Evolutionary conservation across 2,329 filamentous ascomycete genomes (phyloP).

Genomic region (Fusarium temperatum): DNA sequence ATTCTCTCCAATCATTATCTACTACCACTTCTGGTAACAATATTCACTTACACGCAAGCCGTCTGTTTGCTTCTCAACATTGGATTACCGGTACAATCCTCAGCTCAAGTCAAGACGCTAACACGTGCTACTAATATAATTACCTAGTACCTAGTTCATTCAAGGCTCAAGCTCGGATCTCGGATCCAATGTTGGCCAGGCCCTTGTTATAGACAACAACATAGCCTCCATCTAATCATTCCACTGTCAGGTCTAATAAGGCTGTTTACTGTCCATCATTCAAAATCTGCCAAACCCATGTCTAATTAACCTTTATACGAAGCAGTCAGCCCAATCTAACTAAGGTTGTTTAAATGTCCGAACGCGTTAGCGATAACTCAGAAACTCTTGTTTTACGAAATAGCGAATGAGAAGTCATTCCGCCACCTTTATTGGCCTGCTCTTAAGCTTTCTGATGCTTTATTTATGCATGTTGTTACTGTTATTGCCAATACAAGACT

Average conservation of each 20-base stretch:
- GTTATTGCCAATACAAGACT: not conserved
- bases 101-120: not conserved
- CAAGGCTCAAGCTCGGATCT: not conserved
- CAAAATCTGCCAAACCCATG: not conserved
- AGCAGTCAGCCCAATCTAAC: not conserved
- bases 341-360: not conserved
- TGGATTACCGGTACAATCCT: not conserved
- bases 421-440: not conserved
- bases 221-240: not conserved
- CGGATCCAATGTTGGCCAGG: not conserved
- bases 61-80: not conserved
- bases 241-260: not conserved
- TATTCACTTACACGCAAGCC: not conserved
- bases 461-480: not conserved
- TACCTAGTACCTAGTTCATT: not conserved
- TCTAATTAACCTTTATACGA: not conserved
- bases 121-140: not conserved
- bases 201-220: not conserved
- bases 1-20: not conserved
- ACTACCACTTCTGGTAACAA: not conserved
- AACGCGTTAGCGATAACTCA: not conserved
- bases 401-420: not conserved
- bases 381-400: not conserved
- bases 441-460: not conserved
- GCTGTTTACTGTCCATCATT: not conserved